Conservation (phyloP, 1,284 basidiomycete species). For the Leucoagaricus sp. region DNA sequence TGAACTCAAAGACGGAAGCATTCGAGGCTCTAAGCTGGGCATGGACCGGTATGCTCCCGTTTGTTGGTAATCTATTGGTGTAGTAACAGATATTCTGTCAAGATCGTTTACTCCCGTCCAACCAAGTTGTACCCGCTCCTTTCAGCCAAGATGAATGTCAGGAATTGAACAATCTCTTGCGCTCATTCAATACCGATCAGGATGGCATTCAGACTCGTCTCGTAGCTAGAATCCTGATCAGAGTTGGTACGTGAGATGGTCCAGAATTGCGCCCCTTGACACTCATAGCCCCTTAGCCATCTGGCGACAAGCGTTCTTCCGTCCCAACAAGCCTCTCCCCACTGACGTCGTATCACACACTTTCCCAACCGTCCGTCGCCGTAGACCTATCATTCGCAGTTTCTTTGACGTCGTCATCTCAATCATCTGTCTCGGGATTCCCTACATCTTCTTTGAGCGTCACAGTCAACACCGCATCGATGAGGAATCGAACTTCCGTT, state of each 20-base stretch:
- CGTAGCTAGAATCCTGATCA: constrained; percentile 65
- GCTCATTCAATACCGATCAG: constrained; percentile 43
- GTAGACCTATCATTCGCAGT: constrained; percentile 46
- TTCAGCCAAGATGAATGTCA: constrained; percentile 75
- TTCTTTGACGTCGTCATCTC: constrained; percentile 59
- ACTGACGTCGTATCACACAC: constrained; percentile 41
- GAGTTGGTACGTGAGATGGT: constrained; percentile 51
- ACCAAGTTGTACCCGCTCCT: constrained; percentile 54
- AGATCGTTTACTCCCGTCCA: constrained; percentile 68
- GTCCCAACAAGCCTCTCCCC: constrained; percentile 61
- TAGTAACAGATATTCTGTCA: too few relatives aligned
- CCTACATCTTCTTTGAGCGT: constrained; percentile 66
- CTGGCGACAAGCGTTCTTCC: constrained; percentile 73
- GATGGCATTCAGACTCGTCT: constrained; percentile 64
- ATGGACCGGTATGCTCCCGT: constrained; percentile 54
- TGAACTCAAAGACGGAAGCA: constrained; percentile 59
- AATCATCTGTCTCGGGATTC: constrained; percentile 69
- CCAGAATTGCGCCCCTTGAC: background rate
- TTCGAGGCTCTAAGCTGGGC: constrained; percentile 74
- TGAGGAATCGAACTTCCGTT: constrained; percentile 56
- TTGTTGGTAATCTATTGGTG: too few relatives aligned
- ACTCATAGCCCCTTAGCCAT: background rate
- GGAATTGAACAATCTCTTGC: constrained; percentile 63
- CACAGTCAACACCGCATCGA: constrained; percentile 50
- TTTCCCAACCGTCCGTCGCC: constrained; percentile 28